Base-by-base conservation (phyloP, 257 asterid genomes). In the Solanum dulcamara region DNA sequence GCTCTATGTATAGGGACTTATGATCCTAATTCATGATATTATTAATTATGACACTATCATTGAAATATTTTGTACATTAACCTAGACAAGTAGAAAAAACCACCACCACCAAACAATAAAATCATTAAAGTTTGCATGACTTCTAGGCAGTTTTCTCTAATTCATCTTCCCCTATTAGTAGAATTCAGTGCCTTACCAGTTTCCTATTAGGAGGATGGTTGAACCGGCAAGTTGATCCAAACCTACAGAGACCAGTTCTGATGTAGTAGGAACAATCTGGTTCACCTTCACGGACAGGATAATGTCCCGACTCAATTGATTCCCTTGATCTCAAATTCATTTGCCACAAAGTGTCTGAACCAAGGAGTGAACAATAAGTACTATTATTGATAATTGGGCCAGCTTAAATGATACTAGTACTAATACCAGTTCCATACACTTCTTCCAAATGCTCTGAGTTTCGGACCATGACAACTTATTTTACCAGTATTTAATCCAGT, bases 221-320 rank as follows among this genome's bases (percentile, higher is more conserved):
- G 85, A 95, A 95, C 74, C 97, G 92, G 90, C 99, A 95, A 46
- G 97, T 89, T 60, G 93, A 88, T 85, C 99, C 98, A 89, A 92
- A 96, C 90, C 98, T 91, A 91, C 99, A 95, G 26, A 92, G 92
- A 72, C 98, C 98, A 82, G 99, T 95, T 85, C 94, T 93, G 88
- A 94, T 93, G 87, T 94, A 94, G 91, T 94, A 92, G 28, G 98
- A 91, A 90, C 97, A 95, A 89, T 95, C 96, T 20, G 93, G 92
- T 92, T 93, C 98, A 70, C 94, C 97, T 86, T 95, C 98, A 87
- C 96, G 97, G 81, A 94, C 93, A 14, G 98, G 99, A 88, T 91
- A 94, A 85, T 89, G 90, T 85, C 91, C 93, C n/a, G 91, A 89
- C 81, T 96, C 97, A 90, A 89, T 92, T 80, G 90, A 91, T 85